phyloP scores from a whole-genome alignment of 2,329 filamentous ascomycete species.

The Botrytis medusae region DNA sequence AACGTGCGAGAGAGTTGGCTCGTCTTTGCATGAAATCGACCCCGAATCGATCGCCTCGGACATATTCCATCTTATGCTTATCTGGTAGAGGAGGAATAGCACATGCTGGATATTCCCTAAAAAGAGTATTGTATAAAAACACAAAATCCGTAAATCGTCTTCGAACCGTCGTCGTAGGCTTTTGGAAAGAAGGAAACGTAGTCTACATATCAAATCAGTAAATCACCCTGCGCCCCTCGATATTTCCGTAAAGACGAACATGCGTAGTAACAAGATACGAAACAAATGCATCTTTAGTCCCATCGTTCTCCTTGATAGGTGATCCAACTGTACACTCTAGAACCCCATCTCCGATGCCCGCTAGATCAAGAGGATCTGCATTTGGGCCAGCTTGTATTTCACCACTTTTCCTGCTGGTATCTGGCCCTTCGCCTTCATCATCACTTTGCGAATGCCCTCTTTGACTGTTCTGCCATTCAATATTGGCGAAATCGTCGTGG shows the following conservation, averaged over 20 bases:
- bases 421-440: constrained; percentile 33
- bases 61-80: constrained; percentile 99
- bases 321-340: constrained; percentile 81
- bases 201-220: constrained; percentile 57
- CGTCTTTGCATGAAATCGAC: constrained; percentile 86
- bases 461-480: constrained; percentile 70
- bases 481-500: constrained; percentile 73
- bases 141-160: constrained; percentile 97
- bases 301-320: constrained; percentile 92
- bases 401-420: constrained; percentile 24
- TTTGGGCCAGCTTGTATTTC: constrained; percentile 38
- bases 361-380: constrained; percentile 51
- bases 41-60: constrained; percentile 92
- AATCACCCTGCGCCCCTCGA: constrained; percentile 12
- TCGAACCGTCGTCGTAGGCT: constrained; percentile 73
- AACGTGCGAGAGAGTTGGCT: constrained; percentile 87
- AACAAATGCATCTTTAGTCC: constrained; percentile 93
- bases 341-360: constrained; percentile 67
- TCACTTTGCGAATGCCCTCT: constrained; percentile 48
- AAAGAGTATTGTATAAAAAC: constrained; percentile 89
- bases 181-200: constrained; percentile 91
- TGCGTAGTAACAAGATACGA: constrained; percentile 93
- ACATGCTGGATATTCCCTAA: constrained; percentile 83
- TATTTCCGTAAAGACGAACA: constrained; percentile 51
- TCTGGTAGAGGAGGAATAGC: constrained; percentile 94